Base-by-base conservation (phyloP, 805 yeast species). In the Ogataea haglerorum region DNA sequence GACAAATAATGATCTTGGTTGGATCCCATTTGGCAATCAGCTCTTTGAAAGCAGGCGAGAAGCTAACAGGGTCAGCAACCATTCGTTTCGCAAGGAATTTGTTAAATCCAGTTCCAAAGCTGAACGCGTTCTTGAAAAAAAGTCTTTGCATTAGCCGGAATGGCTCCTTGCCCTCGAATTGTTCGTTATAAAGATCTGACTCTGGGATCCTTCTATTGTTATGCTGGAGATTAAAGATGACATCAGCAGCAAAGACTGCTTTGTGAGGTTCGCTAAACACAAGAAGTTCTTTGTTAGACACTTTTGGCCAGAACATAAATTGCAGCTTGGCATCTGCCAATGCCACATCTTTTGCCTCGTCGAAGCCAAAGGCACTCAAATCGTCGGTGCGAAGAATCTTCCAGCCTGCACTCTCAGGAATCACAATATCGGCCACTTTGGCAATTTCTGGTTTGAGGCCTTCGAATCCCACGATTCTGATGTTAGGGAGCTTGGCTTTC, bases 251-350 rank as follows among this genome's bases (percentile, higher is more conserved):
- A 45, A 75, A 65, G 14, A 82, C 52, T 0, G 76, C 67, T 55
- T 72, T 72, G 25, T 77, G 63, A 10, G 58, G 56, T 31, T 63
- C 65, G 53, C 77, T 77, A 53, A 57, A 75, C 48, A 75, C 52
- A 3, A 77, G 72, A 38, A 82, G 58, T 56, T 82, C 89, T 54
- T 73, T 69, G 58, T 82, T 82, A n/a, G 50, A 57, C 52, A 77
- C 83, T 5, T 63, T 57, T 10, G 84, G 83, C 39, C 81, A 55
- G 52, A 68, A 81, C 5, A 78, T 70, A 45, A 81, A 76, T 51
- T 78, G 74, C 42, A 80, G 70, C 40, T 68, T 68, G 21, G 65
- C 53, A 15, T 60, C 52, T 17, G 76, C 63, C 3, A 65, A 59
- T 1, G 58, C 51, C 5, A 50, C 46, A 18, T 49, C 52, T 10